A percentile compares a stretch with the other conserved stretches of the same genome.
Conservation (phyloP, 139 green algal genomes). For the Haematococcus lacustris region DNA sequence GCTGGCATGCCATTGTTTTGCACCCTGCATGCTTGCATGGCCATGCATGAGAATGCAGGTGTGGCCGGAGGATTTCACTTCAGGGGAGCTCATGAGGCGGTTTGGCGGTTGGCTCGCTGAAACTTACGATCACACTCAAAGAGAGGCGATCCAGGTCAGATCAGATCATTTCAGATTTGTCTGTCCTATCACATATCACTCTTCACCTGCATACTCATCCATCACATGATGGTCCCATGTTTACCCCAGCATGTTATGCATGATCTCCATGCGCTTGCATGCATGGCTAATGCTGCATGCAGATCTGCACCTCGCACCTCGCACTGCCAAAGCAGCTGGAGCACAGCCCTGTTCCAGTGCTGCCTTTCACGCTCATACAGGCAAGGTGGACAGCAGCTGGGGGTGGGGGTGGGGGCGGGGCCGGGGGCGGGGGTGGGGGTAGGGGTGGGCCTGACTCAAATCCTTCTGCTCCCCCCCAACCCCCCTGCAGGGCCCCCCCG, state of each 20-base stretch:
- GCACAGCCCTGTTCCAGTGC: conserved; percentile 9
- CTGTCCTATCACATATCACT: background rate
- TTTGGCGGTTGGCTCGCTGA: conserved; percentile 34
- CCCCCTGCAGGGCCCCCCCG: conserved; percentile 82
- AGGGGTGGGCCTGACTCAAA: no score
- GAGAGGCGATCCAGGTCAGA: conserved; percentile 55
- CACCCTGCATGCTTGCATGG: background rate
- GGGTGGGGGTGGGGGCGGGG: no score
- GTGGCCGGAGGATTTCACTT: conserved; percentile 23
- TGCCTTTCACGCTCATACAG: conserved; percentile 35
- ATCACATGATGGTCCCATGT: background rate
- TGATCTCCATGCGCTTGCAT: background rate
- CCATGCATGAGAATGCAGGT: conserved; percentile 5
- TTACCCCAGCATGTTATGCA: background rate
- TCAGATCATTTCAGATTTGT: background rate
- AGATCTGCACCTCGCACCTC: conserved; percentile 19
- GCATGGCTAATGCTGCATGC: background rate
- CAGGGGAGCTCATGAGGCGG: conserved; percentile 3
- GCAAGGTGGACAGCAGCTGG: background rate
- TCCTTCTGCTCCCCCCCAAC: no score
- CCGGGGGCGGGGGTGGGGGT: no score
- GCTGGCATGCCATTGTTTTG: background rate
- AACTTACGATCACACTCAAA: conserved; percentile 59
- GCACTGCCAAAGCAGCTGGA: conserved; percentile 4
- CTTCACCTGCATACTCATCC: background rate